Evolutionary conservation across 2,329 filamentous ascomycete genomes (phyloP).

Genomic region (Colletotrichum sp.): DNA sequence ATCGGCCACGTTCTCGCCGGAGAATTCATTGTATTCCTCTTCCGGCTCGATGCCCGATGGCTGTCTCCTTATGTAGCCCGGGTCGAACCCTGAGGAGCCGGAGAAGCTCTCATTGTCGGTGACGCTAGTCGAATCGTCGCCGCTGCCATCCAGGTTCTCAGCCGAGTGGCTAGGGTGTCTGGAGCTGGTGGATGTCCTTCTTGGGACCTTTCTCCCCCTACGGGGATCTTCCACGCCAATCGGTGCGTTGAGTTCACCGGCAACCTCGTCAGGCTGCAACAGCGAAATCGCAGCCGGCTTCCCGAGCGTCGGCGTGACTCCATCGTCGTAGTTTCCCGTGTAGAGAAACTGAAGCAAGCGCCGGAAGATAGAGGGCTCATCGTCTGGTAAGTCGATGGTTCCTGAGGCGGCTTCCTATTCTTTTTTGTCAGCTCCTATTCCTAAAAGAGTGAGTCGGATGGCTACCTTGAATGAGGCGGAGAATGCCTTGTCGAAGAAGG

Average conservation of each 20-base stretch:
- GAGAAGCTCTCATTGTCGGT: neutral
- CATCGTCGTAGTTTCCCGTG: conserved; percentile 24
- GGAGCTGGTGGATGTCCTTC: neutral
- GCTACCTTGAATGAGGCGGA: conserved; percentile 28
- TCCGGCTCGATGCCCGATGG: neutral
- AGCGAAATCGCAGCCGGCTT: neutral
- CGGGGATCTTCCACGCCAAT: neutral
- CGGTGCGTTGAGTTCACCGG: neutral
- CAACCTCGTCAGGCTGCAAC: conserved; percentile 2
- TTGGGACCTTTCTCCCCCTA: neutral
- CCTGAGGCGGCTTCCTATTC: conserved; percentile 23
- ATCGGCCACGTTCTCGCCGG: neutral
- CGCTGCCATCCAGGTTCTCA: neutral
- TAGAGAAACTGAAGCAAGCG: conserved; percentile 36
- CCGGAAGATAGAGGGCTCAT: conserved; percentile 29
- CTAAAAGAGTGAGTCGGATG: neutral
- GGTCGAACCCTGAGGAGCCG: neutral
- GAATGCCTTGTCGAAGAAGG: conserved; percentile 29
- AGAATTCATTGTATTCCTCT: neutral
- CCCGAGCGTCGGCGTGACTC: neutral
- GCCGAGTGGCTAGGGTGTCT: neutral
- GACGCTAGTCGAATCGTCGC: neutral
- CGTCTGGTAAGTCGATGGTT: conserved; percentile 29
- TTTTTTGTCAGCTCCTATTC: neutral
- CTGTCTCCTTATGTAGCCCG: neutral